A percentile compares a stretch with the other conserved stretches of the same genome.
phyloP scores from a whole-genome alignment of 2,329 filamentous ascomycete species.

The Bipolaris cookei region DNA sequence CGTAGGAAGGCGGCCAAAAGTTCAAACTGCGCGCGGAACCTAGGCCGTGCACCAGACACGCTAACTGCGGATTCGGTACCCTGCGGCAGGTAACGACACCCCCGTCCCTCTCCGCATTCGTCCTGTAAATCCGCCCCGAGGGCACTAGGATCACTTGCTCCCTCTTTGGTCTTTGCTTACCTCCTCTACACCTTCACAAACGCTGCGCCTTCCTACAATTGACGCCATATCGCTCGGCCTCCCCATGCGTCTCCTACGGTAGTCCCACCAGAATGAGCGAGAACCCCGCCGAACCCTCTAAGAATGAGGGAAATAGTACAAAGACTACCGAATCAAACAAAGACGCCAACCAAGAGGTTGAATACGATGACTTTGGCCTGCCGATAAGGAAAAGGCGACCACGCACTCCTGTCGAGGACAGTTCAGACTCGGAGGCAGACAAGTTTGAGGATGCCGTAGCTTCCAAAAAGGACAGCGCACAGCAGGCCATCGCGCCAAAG shows the following conservation, averaged over 20 bases:
- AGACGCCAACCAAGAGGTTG: constrained; percentile 38
- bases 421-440: constrained; percentile 35
- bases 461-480: constrained; percentile 31
- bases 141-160: constrained; percentile 15
- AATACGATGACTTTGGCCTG: constrained; percentile 75
- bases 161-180: constrained; percentile 10
- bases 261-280: constrained; percentile 36
- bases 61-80: constrained; percentile 15
- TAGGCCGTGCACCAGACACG: constrained; percentile 17
- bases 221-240: constrained; percentile 5
- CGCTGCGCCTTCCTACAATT: constrained; percentile 1
- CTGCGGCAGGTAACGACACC: constrained; percentile 22
- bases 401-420: constrained; percentile 37
- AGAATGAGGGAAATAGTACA: constrained; percentile 29
- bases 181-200: neutral
- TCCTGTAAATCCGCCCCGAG: constrained; percentile 17
- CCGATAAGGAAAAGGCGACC: constrained; percentile 61
- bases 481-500: constrained; percentile 36
- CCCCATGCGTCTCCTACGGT: constrained; percentile 23
- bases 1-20: constrained; percentile 16
- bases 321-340: constrained; percentile 20
- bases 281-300: constrained; percentile 39
- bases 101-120: constrained; percentile 25
- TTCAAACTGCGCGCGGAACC: constrained; percentile 15
- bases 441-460: constrained; percentile 39